Base-by-base conservation (phyloP, 306 rosid species). In the Pyrus pyrifolia region DNA sequence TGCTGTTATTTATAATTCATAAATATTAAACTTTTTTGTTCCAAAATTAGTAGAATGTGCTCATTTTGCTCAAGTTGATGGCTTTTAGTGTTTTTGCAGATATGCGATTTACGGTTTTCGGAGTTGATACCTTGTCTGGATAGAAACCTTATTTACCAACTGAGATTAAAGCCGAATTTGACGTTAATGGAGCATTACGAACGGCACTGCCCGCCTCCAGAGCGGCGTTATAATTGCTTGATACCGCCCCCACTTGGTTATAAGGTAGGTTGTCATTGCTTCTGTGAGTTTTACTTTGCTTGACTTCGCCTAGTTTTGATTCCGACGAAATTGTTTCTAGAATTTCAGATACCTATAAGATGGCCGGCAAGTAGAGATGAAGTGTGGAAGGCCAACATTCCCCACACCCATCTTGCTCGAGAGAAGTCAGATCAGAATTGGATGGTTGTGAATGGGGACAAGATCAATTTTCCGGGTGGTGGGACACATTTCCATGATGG, bases 341-440 rank as follows among this genome's bases (percentile, higher is more conserved):
- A 79, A 67, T 77, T 81, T 88, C 85, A 88, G 92, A 82, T 88
- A 29, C 85, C 89, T 65, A 76, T 88, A 45, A 84, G 89, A 46
- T 88, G 92, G 92, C 92, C 92, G 6, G 82, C 63, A 14, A 88
- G 92, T 75, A 84, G 92, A 78, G 92, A 88, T 40, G 92, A 86
- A 82, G 92, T 88, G 75, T 88, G 92, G 92, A 88, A 84, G 86
- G 89, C 85, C n/a, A 88, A 88, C 82, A 88, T 88, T 67, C 92
- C 92, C 6, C 90, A 88, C 62, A 88, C 92, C 0, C 88, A 78
- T 74, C 92, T 88, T 76, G 92, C 92, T 21, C 70, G 80, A 22
- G 92, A 84, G 82, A 88, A 88, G 66, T 88, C 92, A 4, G 92
- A 88, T 73, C 92, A 88, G 81, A 86, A 88, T 81, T 88, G 92